Evolutionary conservation across 2,329 filamentous ascomycete species (phyloP).

Genomic region (Pseudophaeomoniella oleicola): DNA sequence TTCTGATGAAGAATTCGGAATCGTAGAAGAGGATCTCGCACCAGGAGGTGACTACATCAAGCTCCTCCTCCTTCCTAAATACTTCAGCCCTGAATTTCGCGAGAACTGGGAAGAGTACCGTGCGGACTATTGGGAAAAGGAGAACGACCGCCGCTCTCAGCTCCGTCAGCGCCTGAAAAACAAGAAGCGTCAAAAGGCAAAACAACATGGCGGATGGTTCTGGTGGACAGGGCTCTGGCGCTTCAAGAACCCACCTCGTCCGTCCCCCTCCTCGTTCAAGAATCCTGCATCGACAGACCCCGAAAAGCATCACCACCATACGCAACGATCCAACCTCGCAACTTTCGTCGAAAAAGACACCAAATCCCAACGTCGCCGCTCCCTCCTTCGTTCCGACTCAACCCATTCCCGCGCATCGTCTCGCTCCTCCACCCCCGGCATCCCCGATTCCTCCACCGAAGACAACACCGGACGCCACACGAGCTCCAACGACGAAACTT

Average conservation of each 20-base stretch:
- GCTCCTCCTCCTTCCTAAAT: slow-evolving; percentile 78
- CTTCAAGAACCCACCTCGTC: slow-evolving; percentile 18
- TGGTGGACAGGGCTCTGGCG: slow-evolving; percentile 70
- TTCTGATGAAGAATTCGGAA: slow-evolving; percentile 40
- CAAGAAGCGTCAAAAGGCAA: slow-evolving; percentile 49
- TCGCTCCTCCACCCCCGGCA: slow-evolving; percentile 10
- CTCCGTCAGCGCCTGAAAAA: slow-evolving; percentile 56
- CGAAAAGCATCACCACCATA: slow-evolving; percentile 16
- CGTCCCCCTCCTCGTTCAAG: too few relatives aligned
- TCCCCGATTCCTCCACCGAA: slow-evolving; percentile 7
- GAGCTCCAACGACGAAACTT: too few relatives aligned
- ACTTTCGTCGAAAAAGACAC: slow-evolving; percentile 6
- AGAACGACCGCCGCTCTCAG: slow-evolving; percentile 74
- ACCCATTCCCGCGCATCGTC: slow-evolving; percentile 10
- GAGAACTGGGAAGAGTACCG: slow-evolving; percentile 96
- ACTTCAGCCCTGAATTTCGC: slow-evolving; percentile 84
- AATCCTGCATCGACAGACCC: slow-evolving; percentile 11
- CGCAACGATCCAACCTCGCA: slow-evolving; percentile 12
- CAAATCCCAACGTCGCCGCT: slow-evolving; percentile 1
- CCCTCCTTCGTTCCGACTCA: slow-evolving; percentile 7
- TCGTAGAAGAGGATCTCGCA: slow-evolving; percentile 78
- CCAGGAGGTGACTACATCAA: slow-evolving; percentile 86
- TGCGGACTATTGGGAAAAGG: slow-evolving; percentile 89
- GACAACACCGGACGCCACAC: slow-evolving; percentile 5
- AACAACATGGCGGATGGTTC: slow-evolving; percentile 56